phyloP scores from a whole-genome alignment of 2,329 filamentous ascomycete species.

The Hymenoscyphus scutula region DNA sequence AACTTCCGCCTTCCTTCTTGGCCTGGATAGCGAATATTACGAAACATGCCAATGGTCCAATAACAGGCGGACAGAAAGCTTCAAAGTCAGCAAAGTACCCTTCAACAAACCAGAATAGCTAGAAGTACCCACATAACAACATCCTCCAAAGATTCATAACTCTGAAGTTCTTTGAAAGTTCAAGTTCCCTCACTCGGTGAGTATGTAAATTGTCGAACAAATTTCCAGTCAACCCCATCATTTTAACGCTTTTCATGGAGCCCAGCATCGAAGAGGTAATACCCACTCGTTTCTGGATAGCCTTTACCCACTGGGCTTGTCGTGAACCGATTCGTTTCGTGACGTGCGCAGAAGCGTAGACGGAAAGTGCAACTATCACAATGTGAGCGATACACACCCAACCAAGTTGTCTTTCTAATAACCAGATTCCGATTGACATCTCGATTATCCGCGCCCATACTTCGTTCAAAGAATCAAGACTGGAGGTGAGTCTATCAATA shows the following conservation, averaged over 20 bases:
- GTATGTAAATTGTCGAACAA: neutral
- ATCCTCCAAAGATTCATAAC: conserved; percentile 31
- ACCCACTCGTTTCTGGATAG: conserved; percentile 25
- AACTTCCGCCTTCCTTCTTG: conserved; percentile 15
- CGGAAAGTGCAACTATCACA: conserved; percentile 15
- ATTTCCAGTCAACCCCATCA: conserved; percentile 26
- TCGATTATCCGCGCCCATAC: conserved; percentile 41
- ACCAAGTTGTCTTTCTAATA: conserved; percentile 35
- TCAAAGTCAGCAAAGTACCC: too few species aligned
- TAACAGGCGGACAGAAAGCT: too few species aligned
- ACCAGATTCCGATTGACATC: conserved; percentile 36
- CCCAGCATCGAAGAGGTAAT: conserved; percentile 27
- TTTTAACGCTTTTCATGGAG: conserved; percentile 34
- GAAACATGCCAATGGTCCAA: conserved; percentile 13
- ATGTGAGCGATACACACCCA: conserved; percentile 18
- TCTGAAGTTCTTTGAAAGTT: conserved; percentile 27
- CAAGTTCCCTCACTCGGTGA: neutral
- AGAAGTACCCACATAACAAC: neutral
- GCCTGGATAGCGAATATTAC: conserved; percentile 25
- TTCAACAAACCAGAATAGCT: too few species aligned
- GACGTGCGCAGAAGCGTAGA: conserved; percentile 7
- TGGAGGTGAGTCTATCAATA: conserved; percentile 39
- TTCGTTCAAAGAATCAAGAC: conserved; percentile 34
- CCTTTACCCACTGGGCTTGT: conserved; percentile 36
- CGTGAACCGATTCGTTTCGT: conserved; percentile 19